Evolutionary conservation across 1,139 yeast species (phyloP), one percentile per base, ranked within the genome.

Genomic region (Geotrichum phurueaensis): DNA sequence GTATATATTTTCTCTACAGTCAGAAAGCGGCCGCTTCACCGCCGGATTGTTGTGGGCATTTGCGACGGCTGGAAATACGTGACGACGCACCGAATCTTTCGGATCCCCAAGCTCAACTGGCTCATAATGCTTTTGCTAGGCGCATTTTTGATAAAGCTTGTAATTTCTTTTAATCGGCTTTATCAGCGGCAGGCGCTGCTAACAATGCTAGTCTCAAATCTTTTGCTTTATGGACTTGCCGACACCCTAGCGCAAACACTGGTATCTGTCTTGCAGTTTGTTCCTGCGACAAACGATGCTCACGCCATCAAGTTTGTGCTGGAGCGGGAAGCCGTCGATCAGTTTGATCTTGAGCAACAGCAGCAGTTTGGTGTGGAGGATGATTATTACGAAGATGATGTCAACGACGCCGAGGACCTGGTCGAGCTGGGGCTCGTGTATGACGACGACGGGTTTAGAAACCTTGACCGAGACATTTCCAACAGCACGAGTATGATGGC

Each of bases 171-270:
- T 66, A 67, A 68, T 57, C 79, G 77, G n/a, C 71, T 89, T 58
- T 91, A 91, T 71, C 81, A 81, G 68, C 79, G 77, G 63, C 84
- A 84, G 60, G 86, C 95, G 0, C 73, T 91, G 31, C 71, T 87
- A 20, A 91, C 97, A 4, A 89, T 92, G 55, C 82, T 89, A 61
- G 83, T 87, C n/a, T 86, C 97, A 0, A 92, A 92, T 70, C 76
- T 89, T 49, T 84, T 92, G 13, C 76, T 92, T 4, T 89, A 86
- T 71, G 97, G 97, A 0, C 84, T 91, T 9, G 91, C 97, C 0
- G 99, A 92, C 70, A 84, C 94, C 0, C 73, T 91, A 63, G 99
- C 98, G 0, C 99, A 94, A 72, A 79, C 88, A 0, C 75, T 88
- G 1, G 67, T 83, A 6, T 65, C 71, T 2, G 66, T 69, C 64